Base-by-base conservation (phyloP, 2,329 filamentous ascomycete species). In the Fusarium dlaminii region DNA sequence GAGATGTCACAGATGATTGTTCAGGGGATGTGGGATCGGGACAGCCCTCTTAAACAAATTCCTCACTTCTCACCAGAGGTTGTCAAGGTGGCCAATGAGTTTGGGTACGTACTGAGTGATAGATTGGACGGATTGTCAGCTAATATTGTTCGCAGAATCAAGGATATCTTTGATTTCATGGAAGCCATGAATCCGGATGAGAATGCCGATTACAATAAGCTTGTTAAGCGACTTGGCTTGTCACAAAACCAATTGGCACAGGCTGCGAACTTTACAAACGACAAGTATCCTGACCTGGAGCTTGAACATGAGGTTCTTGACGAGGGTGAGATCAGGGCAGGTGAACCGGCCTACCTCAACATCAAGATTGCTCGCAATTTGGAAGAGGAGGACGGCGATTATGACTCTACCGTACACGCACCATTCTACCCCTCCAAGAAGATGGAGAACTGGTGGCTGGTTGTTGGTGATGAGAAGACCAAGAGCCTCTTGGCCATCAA, bases 1-100 rank as follows among this genome's bases (percentile, higher is more conserved):
- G 96, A 99, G 82, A 94, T 99, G 90, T 97, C 94, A 18, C 96
- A 99, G 81, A 99, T 99, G 96, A 94, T 97, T 60, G 95, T 99
- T 7, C 96, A 99, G 84, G 95, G 93, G 56, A 98, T 98, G 94
- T 99, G 96, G 96, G 96, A 99, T 84, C 93, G 95, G 66, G 96
- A 99, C 82, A 97, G 94, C 78, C 95, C 96, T 43, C 88, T 99
- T 75, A 98, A 98, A 86, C 96, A 99, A 83, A 98, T 99, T 79
- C 96, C 96, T 76, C 94, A 98, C 85, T 98, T 98, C 82, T 90
- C 92, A 22, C 90, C 92, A 42, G 92, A 96, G 70, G 92, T 93
- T 57, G 92, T 98, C 76, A 93, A 96, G 83, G 93, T 90, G 73
- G 94, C 94, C 49, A 93, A 93, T 79, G 91, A 93, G 66, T 93